A percentile compares a stretch with the other conserved stretches of the same genome.
Evolutionary conservation across 176 grass and related monocot species (phyloP).

Genomic region (Melocanna baccifera): DNA sequence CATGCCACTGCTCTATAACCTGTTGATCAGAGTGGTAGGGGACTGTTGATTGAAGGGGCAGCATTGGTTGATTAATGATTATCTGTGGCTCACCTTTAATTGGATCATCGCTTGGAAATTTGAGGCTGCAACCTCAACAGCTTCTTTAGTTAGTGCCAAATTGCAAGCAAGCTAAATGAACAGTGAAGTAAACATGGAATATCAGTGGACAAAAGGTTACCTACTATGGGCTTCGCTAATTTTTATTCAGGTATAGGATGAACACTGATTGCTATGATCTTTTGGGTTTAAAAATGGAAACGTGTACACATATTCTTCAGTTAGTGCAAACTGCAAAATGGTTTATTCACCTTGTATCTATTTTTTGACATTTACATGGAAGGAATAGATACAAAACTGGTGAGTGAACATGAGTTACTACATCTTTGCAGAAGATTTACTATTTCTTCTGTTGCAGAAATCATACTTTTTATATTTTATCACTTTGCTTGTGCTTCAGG

Average conservation of each 20-base stretch:
- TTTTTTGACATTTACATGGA: background rate
- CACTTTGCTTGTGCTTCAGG: background rate
- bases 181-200: background rate
- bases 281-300: constrained; percentile 7
- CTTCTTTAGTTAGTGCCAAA: background rate
- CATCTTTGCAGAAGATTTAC: background rate
- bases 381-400: constrained; percentile 2
- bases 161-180: constrained; percentile 19
- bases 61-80: background rate
- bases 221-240: background rate
- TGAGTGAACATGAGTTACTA: background rate
- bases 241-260: constrained; percentile 11
- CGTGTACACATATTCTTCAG: background rate
- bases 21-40: constrained; percentile 12
- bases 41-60: constrained; percentile 18
- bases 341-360: constrained; percentile 4
- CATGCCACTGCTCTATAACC: constrained; percentile 13
- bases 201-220: constrained; percentile 3
- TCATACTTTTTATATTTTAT: background rate
- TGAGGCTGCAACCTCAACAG: constrained; percentile 17
- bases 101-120: background rate
- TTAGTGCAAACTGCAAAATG: constrained; percentile 22
- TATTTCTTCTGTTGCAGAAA: background rate
- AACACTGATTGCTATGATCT: background rate
- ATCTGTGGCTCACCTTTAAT: background rate